Evolutionary conservation across 164 flowering plant species (phyloP).

Genomic region (Tetracentron sinense): DNA sequence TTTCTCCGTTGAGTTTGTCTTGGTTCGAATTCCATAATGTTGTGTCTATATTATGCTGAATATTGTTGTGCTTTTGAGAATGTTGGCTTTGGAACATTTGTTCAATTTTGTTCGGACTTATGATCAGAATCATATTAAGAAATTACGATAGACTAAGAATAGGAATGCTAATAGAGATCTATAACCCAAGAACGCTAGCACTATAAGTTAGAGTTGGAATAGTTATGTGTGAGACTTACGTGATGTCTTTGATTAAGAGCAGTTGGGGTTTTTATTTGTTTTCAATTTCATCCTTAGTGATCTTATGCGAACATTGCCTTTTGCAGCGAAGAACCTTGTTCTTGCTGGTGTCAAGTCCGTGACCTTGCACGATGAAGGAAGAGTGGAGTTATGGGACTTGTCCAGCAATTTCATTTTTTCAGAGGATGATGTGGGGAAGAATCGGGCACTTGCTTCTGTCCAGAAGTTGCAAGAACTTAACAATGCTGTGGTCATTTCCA

Average conservation of each 20-base stretch:
- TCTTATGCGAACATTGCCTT: slow-evolving; percentile 1
- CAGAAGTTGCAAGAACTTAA: slow-evolving; percentile 84
- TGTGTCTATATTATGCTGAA: no score
- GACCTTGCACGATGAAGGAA: slow-evolving; percentile 77
- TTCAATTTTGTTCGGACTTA: no score
- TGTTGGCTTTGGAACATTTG: no score
- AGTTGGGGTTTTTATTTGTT: no score
- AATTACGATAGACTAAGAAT: background rate
- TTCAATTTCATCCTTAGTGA: no score
- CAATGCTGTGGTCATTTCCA: slow-evolving; percentile 59
- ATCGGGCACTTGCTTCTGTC: slow-evolving; percentile 71
- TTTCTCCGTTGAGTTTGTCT: no score
- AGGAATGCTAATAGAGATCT: background rate
- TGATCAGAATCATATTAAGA: background rate
- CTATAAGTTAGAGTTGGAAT: background rate
- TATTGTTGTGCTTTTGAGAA: background rate
- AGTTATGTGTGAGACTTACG: background rate
- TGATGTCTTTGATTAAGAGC: background rate
- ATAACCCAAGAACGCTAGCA: no score
- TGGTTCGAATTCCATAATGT: no score
- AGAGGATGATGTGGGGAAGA: slow-evolving; percentile 72
- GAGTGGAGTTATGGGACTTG: slow-evolving; percentile 78
- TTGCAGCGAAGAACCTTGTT: slow-evolving; percentile 81
- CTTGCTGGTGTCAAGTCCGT: slow-evolving; percentile 93
- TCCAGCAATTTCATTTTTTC: slow-evolving; percentile 76